Conservation (phyloP, 2,329 filamentous ascomycete genomes). For the Botryotinia globosa region DNA sequence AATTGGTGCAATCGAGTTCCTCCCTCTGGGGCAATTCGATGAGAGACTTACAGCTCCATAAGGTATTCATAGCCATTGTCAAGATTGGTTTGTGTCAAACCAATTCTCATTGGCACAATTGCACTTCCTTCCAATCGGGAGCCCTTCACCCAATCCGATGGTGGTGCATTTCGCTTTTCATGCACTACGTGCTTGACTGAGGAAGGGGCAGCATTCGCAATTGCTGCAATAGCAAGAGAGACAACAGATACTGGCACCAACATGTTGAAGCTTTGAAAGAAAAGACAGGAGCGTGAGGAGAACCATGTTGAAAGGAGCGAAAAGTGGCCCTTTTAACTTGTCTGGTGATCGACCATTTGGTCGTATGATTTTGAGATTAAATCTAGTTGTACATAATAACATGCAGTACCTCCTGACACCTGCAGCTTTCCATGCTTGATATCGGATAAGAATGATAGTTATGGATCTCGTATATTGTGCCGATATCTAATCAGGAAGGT, state of each 20-base stretch:
- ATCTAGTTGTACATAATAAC: background rate
- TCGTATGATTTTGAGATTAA: background rate
- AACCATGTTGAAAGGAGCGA: background rate
- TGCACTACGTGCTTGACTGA: slow-evolving; percentile 25
- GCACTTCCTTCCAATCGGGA: slow-evolving; percentile 26
- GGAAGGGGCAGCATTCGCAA: slow-evolving; percentile 23
- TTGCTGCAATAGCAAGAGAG: slow-evolving; percentile 21
- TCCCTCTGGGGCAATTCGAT: too few relatives aligned
- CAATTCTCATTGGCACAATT: slow-evolving; percentile 45
- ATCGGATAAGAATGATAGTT: slow-evolving; percentile 9
- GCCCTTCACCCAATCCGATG: slow-evolving; percentile 27
- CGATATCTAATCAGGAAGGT: slow-evolving; percentile 14
- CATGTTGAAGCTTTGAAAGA: slow-evolving; percentile 14
- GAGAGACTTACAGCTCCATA: slow-evolving; percentile 38
- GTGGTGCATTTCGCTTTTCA: slow-evolving; percentile 25
- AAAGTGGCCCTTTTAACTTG: slow-evolving; percentile 5
- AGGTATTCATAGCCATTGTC: slow-evolving; percentile 44
- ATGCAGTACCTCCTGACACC: slow-evolving; percentile 10
- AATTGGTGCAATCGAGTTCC: background rate
- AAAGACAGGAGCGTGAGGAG: background rate
- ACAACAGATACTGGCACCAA: slow-evolving; percentile 17
- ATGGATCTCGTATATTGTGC: slow-evolving; percentile 2
- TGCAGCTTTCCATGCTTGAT: background rate
- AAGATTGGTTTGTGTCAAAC: slow-evolving; percentile 45
- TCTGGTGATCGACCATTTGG: background rate